phyloP scores from a whole-genome alignment of 257 asterid species.

The Coffea eugenioides region DNA sequence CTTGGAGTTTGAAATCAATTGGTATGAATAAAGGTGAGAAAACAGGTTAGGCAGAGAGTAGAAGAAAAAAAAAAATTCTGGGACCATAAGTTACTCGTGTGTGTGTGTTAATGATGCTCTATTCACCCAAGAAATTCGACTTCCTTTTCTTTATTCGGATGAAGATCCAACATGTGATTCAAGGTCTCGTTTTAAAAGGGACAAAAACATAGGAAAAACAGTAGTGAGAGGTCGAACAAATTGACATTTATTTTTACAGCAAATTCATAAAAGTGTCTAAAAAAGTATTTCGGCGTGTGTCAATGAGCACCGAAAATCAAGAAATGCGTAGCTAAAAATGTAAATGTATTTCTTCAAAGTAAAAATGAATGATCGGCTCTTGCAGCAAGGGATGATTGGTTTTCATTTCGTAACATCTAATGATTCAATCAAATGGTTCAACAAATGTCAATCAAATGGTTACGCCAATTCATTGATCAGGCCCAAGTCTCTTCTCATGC shows the following conservation, averaged over 20 bases:
- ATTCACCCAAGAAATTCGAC: neutral
- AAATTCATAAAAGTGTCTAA: no score
- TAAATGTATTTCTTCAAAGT: no score
- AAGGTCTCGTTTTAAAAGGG: neutral
- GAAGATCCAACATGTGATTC: neutral
- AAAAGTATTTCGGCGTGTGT: no score
- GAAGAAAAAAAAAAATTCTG: neutral
- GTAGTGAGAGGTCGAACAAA: no score
- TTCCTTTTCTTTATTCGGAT: neutral
- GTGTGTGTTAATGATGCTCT: neutral
- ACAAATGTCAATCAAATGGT: no score
- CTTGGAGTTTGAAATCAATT: neutral
- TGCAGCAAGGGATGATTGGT: no score
- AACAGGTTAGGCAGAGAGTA: neutral
- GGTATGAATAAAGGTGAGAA: neutral
- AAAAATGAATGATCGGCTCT: no score
- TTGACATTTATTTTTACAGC: no score
- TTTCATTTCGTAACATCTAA: no score
- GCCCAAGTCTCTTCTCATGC: conserved; percentile 10
- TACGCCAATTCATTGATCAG: neutral
- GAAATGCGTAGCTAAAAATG: no score
- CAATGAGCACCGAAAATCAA: no score
- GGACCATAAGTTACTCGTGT: conserved; percentile 4
- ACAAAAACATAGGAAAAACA: neutral
- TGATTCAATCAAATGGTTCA: neutral